phyloP scores from a whole-genome alignment of 2,329 filamentous ascomycete species.

The Calcarisporium arbuscula region DNA sequence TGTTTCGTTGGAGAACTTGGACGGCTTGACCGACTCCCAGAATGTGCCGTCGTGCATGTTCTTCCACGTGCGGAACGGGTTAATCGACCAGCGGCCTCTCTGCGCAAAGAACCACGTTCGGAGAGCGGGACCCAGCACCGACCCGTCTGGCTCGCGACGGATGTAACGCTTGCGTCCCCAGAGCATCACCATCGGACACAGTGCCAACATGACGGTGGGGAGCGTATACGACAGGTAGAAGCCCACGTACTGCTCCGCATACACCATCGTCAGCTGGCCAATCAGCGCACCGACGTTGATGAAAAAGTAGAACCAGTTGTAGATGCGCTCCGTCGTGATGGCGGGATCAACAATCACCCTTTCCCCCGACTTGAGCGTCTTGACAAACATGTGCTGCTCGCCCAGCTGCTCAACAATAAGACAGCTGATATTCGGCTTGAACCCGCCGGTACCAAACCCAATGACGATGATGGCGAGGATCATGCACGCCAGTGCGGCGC shows the following conservation, averaged over 20 bases:
- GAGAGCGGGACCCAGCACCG: conserved; percentile 59
- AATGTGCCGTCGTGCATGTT: conserved; percentile 51
- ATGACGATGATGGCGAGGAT: conserved; percentile 51
- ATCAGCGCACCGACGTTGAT: conserved; percentile 64
- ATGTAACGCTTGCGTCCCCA: conserved; percentile 54
- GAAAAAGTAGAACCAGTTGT: conserved; percentile 64
- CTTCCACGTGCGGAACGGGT: conserved; percentile 53
- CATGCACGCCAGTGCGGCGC: conserved; percentile 55
- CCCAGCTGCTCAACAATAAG: conserved; percentile 61
- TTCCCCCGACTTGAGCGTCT: conserved; percentile 48
- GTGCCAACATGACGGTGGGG: conserved; percentile 48
- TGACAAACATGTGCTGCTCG: conserved; percentile 47
- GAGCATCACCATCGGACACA: conserved; percentile 44
- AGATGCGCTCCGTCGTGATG: conserved; percentile 56
- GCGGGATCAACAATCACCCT: conserved; percentile 60
- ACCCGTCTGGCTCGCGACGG: conserved; percentile 55
- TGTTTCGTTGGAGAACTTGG: conserved; percentile 44
- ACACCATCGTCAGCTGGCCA: conserved; percentile 62
- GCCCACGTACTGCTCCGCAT: conserved; percentile 67
- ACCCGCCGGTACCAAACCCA: conserved; percentile 63
- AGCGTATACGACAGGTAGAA: conserved; percentile 67
- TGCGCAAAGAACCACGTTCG: conserved; percentile 55
- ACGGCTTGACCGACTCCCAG: conserved; percentile 67
- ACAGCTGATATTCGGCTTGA: conserved; percentile 67
- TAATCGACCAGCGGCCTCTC: conserved; percentile 63